Evolutionary conservation across 2,329 filamentous ascomycete genomes (phyloP).

Genomic region (Septoria petroselini): DNA sequence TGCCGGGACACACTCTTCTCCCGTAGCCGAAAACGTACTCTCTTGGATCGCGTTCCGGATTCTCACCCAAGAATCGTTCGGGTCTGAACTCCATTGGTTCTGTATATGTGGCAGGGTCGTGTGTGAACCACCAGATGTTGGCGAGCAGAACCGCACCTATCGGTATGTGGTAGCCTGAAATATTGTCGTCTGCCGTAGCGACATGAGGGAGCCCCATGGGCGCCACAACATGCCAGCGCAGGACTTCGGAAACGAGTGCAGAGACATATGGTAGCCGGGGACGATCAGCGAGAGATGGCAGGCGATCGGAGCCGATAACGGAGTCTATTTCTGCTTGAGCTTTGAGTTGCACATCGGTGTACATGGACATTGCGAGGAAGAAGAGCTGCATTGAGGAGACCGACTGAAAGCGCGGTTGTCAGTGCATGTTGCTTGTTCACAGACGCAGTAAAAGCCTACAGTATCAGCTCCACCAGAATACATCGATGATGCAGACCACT

Average conservation of each 20-base stretch:
- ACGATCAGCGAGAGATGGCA: slow-evolving; percentile 34
- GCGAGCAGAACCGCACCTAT: slow-evolving; percentile 41
- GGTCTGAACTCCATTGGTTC: slow-evolving; percentile 35
- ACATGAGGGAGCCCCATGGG: slow-evolving; percentile 41
- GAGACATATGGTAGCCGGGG: slow-evolving; percentile 35
- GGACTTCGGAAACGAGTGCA: slow-evolving; percentile 36
- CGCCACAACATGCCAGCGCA: slow-evolving; percentile 38
- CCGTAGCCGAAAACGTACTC: slow-evolving; percentile 23
- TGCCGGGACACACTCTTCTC: slow-evolving; percentile 21
- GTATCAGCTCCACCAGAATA: slow-evolving; percentile 46
- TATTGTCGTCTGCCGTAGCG: slow-evolving; percentile 42
- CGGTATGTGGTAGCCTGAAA: slow-evolving; percentile 43
- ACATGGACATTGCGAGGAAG: slow-evolving; percentile 35
- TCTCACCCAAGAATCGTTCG: slow-evolving; percentile 24
- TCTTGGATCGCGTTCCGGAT: slow-evolving; percentile 22
- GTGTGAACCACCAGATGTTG: slow-evolving; percentile 40
- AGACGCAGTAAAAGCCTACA: neutral
- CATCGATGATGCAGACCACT: slow-evolving; percentile 45
- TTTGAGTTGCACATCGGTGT: slow-evolving; percentile 32
- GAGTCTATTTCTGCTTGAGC: slow-evolving; percentile 37
- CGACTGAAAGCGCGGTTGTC: slow-evolving; percentile 8
- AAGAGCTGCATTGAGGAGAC: slow-evolving; percentile 35
- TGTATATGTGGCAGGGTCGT: slow-evolving; percentile 27
- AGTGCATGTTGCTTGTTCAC: no score
- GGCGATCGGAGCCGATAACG: slow-evolving; percentile 30